phyloP scores from a whole-genome alignment of 2,329 filamentous ascomycete species.

The Fusarium oxysporum region DNA sequence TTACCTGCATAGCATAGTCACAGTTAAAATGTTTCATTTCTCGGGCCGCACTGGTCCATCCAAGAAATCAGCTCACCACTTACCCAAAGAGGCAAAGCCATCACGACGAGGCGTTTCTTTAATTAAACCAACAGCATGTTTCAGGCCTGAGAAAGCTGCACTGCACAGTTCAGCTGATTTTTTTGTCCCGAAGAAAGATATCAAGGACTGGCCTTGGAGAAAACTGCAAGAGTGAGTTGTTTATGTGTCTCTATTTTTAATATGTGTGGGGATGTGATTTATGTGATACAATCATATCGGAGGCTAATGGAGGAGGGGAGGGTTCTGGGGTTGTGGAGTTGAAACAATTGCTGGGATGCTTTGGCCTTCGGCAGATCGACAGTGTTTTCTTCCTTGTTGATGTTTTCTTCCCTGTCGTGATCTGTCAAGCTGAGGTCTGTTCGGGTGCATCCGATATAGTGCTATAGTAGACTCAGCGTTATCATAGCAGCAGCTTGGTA shows the following conservation, averaged over 20 bases:
- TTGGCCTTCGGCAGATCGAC: conserved; percentile 33
- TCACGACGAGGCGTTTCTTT: conserved; percentile 22
- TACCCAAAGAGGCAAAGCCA: neutral
- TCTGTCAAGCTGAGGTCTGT: conserved; percentile 2
- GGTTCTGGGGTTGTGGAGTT: conserved; percentile 8
- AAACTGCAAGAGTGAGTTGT: neutral
- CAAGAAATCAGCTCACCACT: conserved; percentile 6
- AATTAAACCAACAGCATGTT: conserved; percentile 22
- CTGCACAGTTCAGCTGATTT: neutral
- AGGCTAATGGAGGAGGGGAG: neutral
- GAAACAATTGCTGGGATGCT: conserved; percentile 8
- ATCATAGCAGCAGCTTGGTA: neutral
- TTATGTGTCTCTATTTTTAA: neutral
- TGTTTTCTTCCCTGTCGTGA: neutral
- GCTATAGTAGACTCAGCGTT: neutral
- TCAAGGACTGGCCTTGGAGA: conserved; percentile 12
- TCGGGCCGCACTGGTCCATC: conserved; percentile 19
- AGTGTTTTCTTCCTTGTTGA: neutral
- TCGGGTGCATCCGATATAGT: neutral
- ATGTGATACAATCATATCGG: neutral
- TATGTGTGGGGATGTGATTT: neutral
- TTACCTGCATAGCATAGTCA: neutral
- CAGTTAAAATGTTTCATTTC: conserved; percentile 17
- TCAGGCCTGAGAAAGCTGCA: conserved; percentile 16
- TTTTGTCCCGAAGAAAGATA: neutral